phyloP scores from a whole-genome alignment of 1,284 basidiomycete species.

The Boletus austroedulis region DNA sequence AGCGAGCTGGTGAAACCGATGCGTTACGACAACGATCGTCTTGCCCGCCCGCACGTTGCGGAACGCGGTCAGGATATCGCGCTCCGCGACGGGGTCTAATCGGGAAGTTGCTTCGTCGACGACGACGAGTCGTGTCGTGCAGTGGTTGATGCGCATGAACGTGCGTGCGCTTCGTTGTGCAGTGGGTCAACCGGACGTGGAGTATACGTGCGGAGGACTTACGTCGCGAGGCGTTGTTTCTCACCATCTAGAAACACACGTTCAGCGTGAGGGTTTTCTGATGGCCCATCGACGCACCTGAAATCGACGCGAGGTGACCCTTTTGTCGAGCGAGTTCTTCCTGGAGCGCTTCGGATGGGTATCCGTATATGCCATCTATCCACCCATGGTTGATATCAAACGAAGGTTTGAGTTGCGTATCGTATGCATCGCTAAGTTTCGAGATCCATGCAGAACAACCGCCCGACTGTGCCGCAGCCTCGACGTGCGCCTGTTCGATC shows the following conservation, averaged over 20 bases:
- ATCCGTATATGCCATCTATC: conserved; percentile 19
- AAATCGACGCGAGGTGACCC: conserved; percentile 18
- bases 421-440: conserved; percentile 34
- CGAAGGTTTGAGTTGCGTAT: conserved; percentile 39
- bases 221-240: conserved; percentile 48
- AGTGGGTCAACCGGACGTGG: neutral
- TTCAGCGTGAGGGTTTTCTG: too few relatives aligned
- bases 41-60: conserved; percentile 49
- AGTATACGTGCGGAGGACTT: conserved; percentile 22
- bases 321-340: conserved; percentile 16
- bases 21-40: conserved; percentile 66
- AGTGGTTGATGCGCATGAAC: conserved; percentile 45
- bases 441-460: conserved; percentile 38
- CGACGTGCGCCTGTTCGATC: conserved; percentile 26
- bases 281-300: conserved; percentile 20
- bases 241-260: conserved; percentile 42
- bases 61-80: conserved; percentile 49
- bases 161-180: conserved; percentile 34
- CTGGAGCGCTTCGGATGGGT: conserved; percentile 16
- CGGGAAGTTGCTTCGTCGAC: conserved; percentile 55
- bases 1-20: conserved; percentile 64
- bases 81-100: conserved; percentile 50
- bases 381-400: conserved; percentile 20
- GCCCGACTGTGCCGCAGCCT: conserved; percentile 38
- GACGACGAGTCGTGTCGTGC: conserved; percentile 42